Conservation (phyloP, 2,329 filamentous ascomycete species). For the Fusarium virguliforme region DNA sequence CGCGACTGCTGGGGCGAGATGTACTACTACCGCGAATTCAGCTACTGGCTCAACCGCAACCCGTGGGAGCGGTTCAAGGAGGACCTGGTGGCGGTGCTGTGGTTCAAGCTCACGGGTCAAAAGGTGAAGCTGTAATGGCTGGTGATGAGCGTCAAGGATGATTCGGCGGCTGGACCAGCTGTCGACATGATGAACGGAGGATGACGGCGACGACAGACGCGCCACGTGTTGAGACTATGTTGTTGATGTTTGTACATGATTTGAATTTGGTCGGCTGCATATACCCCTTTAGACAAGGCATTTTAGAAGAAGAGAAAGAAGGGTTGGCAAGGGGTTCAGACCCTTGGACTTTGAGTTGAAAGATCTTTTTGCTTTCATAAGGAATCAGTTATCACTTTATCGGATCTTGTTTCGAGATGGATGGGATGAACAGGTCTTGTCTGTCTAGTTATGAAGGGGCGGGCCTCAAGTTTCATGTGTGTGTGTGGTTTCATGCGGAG, state of each 20-base stretch:
- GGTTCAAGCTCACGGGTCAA: constrained; percentile 76
- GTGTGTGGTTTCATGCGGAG: constrained; percentile 17
- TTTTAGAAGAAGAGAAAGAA: constrained; percentile 36
- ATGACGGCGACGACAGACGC: constrained; percentile 29
- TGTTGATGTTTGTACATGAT: constrained; percentile 44
- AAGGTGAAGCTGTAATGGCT: constrained; percentile 69
- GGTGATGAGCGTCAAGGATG: constrained; percentile 10
- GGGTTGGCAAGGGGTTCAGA: constrained; percentile 13
- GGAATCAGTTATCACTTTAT: constrained; percentile 1
- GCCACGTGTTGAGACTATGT: constrained; percentile 17
- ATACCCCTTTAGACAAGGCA: constrained; percentile 47
- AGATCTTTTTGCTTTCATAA: neutral
- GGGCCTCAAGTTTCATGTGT: constrained; percentile 37
- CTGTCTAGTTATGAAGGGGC: constrained; percentile 30
- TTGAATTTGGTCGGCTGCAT: constrained; percentile 38
- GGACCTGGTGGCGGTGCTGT: constrained; percentile 73
- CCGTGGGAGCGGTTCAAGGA: constrained; percentile 85
- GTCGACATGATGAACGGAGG: constrained; percentile 35
- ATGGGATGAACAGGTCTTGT: constrained; percentile 22
- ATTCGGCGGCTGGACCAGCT: constrained; percentile 20
- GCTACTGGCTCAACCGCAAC: constrained; percentile 89
- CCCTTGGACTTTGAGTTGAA: constrained; percentile 14
- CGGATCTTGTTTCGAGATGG: constrained; percentile 14
- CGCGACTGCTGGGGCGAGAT: constrained; percentile 98
- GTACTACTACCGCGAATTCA: constrained; percentile 93